Evolutionary conservation across 305 asterid species (phyloP).

Genomic region (Fraxinus angustifolia): DNA sequence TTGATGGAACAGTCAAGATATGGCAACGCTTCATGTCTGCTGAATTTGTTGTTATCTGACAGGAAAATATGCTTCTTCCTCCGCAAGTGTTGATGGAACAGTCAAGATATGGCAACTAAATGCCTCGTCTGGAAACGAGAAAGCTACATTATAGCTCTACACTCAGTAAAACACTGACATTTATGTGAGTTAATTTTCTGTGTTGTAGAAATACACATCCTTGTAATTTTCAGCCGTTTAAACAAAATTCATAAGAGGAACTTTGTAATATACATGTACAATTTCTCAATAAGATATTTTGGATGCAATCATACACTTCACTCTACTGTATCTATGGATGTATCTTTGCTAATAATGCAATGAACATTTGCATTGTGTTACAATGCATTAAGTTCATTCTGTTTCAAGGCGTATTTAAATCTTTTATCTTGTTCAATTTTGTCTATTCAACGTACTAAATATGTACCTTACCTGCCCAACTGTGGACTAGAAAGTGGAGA

Average conservation of each 20-base stretch:
- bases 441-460: background rate
- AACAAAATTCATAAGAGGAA: background rate
- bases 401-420: too few species aligned
- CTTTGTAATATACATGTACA: background rate
- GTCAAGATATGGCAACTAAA: constrained; percentile 76
- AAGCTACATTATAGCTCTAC: too few species aligned
- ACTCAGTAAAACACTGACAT: too few species aligned
- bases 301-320: background rate
- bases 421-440: background rate
- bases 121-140: constrained; percentile 5
- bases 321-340: background rate
- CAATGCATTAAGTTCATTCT: background rate
- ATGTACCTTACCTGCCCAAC: background rate
- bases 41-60: constrained; percentile 23
- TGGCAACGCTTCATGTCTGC: constrained; percentile 44
- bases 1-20: constrained; percentile 77
- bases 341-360: background rate
- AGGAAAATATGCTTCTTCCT: constrained; percentile 67
- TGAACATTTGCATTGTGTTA: background rate
- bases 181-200: constrained; percentile 9
- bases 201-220: constrained; percentile 7
- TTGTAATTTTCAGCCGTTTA: background rate
- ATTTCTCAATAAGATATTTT: constrained; percentile 9
- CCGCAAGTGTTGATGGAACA: constrained; percentile 79
- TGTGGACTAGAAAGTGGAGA: background rate